These are phyloP conservation scores for Histomonas meleagridis DNA, from an alignment of 208 protist species.

Conservation along the genomic window DNA sequence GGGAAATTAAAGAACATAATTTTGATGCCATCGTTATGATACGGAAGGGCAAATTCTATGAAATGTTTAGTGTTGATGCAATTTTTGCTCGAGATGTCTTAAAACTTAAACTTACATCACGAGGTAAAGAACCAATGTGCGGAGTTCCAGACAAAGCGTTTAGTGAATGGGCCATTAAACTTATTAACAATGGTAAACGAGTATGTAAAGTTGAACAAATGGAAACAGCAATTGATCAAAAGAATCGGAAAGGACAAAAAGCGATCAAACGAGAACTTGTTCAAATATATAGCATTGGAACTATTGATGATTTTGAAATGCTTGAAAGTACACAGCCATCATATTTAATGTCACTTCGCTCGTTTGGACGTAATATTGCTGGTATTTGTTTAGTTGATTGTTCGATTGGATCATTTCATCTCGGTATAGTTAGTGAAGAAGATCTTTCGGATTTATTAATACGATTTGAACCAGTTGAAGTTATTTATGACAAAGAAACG, in stretches of 20 bases:
- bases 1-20: slow-evolving; percentile 49
- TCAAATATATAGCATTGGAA: neutral
- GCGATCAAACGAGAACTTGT: slow-evolving; percentile 10
- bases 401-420: neutral
- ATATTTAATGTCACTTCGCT: slow-evolving; percentile 23
- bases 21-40: slow-evolving; percentile 54
- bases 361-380: neutral
- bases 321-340: slow-evolving; percentile 18
- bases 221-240: slow-evolving; percentile 31
- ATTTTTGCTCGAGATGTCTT: neutral
- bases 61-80: slow-evolving; percentile 44
- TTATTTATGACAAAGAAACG: neutral
- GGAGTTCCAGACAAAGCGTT: slow-evolving; percentile 37
- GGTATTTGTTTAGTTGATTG: slow-evolving; percentile 33
- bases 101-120: neutral
- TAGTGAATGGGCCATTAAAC: neutral
- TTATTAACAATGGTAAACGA: slow-evolving; percentile 31
- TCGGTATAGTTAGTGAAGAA: slow-evolving; percentile 18
- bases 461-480: slow-evolving; percentile 25
- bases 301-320: slow-evolving; percentile 36
- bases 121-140: slow-evolving; percentile 35
- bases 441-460: neutral
- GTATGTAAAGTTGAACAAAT: slow-evolving; percentile 33
- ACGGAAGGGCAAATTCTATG: slow-evolving; percentile 56
- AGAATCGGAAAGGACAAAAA: neutral